phyloP scores from a whole-genome alignment of 2,329 filamentous ascomycete species.

The Pseudophaeomoniella oleicola region DNA sequence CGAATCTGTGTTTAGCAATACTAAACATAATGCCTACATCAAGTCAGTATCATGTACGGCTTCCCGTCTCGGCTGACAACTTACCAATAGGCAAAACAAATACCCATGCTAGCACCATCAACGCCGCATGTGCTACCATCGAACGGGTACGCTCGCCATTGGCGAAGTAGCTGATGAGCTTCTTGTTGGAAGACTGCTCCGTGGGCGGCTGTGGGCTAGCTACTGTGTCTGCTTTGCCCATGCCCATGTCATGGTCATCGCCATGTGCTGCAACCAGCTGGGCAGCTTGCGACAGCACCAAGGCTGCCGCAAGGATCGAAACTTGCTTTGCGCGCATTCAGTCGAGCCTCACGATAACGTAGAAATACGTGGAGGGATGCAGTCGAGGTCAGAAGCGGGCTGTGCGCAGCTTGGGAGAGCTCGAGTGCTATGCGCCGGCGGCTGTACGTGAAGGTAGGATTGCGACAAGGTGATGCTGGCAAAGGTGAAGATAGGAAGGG shows the following conservation, averaged over 20 bases:
- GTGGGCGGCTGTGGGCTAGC: background rate
- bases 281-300: slow-evolving; percentile 9
- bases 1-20: slow-evolving; percentile 61
- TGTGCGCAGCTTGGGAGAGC: too few relatives aligned
- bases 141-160: slow-evolving; percentile 22
- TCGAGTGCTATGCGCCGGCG: too few relatives aligned
- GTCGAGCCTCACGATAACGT: too few relatives aligned
- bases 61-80: slow-evolving; percentile 16
- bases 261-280: slow-evolving; percentile 9
- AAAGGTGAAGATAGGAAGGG: too few relatives aligned
- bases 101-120: slow-evolving; percentile 61
- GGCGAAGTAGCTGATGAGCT: slow-evolving; percentile 26
- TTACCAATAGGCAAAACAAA: slow-evolving; percentile 58
- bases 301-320: slow-evolving; percentile 7
- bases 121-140: slow-evolving; percentile 54
- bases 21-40: slow-evolving; percentile 68
- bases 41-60: slow-evolving; percentile 5
- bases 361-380: too few relatives aligned
- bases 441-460: too few relatives aligned
- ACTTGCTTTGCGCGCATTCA: slow-evolving; percentile 2
- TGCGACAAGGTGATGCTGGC: too few relatives aligned
- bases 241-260: slow-evolving; percentile 6
- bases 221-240: background rate
- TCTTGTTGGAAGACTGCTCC: background rate
- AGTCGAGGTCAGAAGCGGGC: too few relatives aligned